Evolutionary conservation across 108 stramenopile species (phyloP).

Genomic region (Nitzschia palea): DNA sequence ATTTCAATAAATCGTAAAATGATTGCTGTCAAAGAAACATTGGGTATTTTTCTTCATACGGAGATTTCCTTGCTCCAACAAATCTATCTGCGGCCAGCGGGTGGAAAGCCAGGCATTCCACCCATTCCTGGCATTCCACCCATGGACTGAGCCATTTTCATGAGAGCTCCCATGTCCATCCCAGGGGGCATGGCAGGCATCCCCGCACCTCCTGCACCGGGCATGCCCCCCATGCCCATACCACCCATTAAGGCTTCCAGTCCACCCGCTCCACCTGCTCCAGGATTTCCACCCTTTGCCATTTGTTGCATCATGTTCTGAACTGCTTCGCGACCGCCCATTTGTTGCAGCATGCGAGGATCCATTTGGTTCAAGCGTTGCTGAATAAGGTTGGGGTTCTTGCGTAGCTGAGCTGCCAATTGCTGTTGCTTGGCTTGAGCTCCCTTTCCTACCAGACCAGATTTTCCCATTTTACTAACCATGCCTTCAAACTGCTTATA

Average conservation of each 20-base stretch:
- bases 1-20: neutral
- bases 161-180: constrained; percentile 40
- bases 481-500: constrained; percentile 92
- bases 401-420: constrained; percentile 78
- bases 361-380: constrained; percentile 86
- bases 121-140: constrained; percentile 19
- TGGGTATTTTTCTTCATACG: neutral
- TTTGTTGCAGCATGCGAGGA: constrained; percentile 80
- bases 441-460: constrained; percentile 81
- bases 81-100: constrained; percentile 56
- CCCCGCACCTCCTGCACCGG: constrained; percentile 41
- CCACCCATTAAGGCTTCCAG: constrained; percentile 66
- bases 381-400: constrained; percentile 78
- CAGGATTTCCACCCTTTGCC: constrained; percentile 46
- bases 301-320: constrained; percentile 68
- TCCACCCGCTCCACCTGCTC: constrained; percentile 48
- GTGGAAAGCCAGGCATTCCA: constrained; percentile 13
- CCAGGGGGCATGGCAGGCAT: constrained; percentile 24
- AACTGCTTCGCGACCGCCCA: constrained; percentile 69
- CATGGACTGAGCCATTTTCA: constrained; percentile 52
- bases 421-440: constrained; percentile 74
- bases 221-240: constrained; percentile 58
- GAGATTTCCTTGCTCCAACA: constrained; percentile 67
- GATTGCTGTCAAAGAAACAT: neutral
- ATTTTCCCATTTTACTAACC: constrained; percentile 92